Percentiles rank a stretch among this genome's conserved stretches.
These are phyloP conservation scores for Lactarius trivialis DNA, from an alignment of 768 basidiomycete species.

Conservation along the genomic window DNA sequence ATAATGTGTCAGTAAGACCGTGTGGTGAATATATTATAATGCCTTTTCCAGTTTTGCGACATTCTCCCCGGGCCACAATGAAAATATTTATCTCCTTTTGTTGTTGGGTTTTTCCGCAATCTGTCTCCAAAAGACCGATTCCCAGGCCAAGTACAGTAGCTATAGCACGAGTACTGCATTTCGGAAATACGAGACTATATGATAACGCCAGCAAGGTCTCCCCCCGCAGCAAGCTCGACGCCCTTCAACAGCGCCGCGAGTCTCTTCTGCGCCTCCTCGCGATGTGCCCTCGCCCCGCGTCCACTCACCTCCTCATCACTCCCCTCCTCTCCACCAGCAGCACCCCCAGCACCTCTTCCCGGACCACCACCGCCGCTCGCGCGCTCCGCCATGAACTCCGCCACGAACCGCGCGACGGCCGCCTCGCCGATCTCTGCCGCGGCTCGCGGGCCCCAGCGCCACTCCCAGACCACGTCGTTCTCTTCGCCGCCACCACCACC, in stretches of 20 bases:
- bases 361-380: not conserved
- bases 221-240: conserved; percentile 60
- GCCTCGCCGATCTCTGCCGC: conserved; percentile 79
- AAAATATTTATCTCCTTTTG: too few species aligned
- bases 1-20: too few species aligned
- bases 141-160: too few species aligned
- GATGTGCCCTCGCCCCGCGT: conserved; percentile 16
- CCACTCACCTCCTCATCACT: conserved; percentile 20
- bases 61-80: too few species aligned
- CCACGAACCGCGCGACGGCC: conserved; percentile 66
- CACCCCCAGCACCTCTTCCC: conserved; percentile 13
- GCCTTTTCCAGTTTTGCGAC: too few species aligned
- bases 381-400: conserved; percentile 65
- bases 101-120: too few species aligned
- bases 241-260: conserved; percentile 46
- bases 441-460: conserved; percentile 83
- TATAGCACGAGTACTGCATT: not conserved
- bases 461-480: conserved; percentile 49
- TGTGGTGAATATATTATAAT: too few species aligned
- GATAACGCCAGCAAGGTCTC: conserved; percentile 39
- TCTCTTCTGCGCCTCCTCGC: conserved; percentile 31
- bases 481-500: conserved; percentile 27
- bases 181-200: not conserved
- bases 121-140: too few species aligned
- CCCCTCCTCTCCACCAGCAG: not conserved